Base-by-base conservation (phyloP, 179 eudicot genomes). In the Beta corolliflora region DNA sequence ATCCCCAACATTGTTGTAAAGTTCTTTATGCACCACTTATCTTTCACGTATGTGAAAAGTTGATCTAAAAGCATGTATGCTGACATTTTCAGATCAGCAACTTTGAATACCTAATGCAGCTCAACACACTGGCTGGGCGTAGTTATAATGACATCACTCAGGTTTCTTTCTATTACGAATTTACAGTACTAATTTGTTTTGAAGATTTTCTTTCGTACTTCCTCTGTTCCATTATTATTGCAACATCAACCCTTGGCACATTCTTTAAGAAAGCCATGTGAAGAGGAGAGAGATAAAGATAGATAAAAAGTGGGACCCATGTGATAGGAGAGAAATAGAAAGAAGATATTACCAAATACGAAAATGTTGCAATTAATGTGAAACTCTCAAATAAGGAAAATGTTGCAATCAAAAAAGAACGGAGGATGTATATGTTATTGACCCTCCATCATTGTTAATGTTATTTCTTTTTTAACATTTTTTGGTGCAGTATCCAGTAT, bases 91-190 rank as follows among this genome's bases (percentile, higher is more conserved):
- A 97, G 99, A 94, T 97, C 88, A 97, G 99, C 94, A 97, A 97
- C 87, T 97, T 97, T 64, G 99, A 97, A 76, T 97, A 97, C 91
- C 86, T 97, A 76, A 97, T 97, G 99, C 99, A 97, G 87, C 94
- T 97, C 75, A 97, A 97, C 81, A 97, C 99, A 60, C 85, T 97
- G 85, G 99, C 99, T 87, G 99, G 99, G 41, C 95, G 99, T 78
- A 97, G 97, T 85, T 97, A 94, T 87, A 97, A 97, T 87, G 99
- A 97, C 84, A 94, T 97, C 44, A 97, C 99, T 68, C 99, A 97
- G 94, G 99, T 96, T 81, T 78, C 48, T 70, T 75, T 77, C 41
- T 65, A 54, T 56, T 82, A 50, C 70, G 67, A 44, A 36, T 36
- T 36, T 36, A 36, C 41, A 3, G 1, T 18, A 63, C n/a, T 45